phyloP scores from a whole-genome alignment of 148 eudicot species.

The Gaultheria prostrata region DNA sequence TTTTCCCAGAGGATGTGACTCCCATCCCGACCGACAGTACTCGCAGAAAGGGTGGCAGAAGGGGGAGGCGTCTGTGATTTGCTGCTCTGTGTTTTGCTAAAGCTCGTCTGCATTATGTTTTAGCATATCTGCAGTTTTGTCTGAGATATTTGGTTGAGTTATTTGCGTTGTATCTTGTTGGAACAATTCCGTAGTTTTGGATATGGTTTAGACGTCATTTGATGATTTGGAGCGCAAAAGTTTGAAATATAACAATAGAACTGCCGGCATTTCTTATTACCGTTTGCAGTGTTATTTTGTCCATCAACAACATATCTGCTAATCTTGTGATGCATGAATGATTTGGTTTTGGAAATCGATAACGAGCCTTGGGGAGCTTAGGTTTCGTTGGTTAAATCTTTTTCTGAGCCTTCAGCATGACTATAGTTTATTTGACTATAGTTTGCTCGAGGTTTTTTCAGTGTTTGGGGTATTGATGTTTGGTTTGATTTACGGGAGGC shows the following conservation, averaged over 20 bases:
- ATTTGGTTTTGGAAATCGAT: neutral
- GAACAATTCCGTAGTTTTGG: slow-evolving; percentile 4
- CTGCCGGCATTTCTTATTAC: neutral
- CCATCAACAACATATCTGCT: neutral
- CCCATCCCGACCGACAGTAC: slow-evolving; percentile 68
- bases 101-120: neutral
- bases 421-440: too few relatives aligned
- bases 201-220: neutral
- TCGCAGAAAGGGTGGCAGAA: slow-evolving; percentile 89
- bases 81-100: neutral
- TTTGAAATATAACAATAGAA: neutral
- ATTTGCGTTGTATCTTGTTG: neutral
- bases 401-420: too few relatives aligned
- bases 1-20: slow-evolving; percentile 75
- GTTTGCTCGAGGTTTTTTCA: too few relatives aligned
- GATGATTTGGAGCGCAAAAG: neutral
- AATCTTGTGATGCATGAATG: neutral
- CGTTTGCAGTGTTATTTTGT: neutral
- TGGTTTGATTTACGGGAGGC: too few relatives aligned
- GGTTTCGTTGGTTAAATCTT: too few relatives aligned
- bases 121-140: slow-evolving; percentile 9
- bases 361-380: too few relatives aligned
- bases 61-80: slow-evolving; percentile 83
- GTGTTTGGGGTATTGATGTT: too few relatives aligned
- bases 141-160: neutral